Evolutionary conservation across 2,329 filamentous ascomycete species (phyloP).

Genomic region (Scedosporium minutisporum): DNA sequence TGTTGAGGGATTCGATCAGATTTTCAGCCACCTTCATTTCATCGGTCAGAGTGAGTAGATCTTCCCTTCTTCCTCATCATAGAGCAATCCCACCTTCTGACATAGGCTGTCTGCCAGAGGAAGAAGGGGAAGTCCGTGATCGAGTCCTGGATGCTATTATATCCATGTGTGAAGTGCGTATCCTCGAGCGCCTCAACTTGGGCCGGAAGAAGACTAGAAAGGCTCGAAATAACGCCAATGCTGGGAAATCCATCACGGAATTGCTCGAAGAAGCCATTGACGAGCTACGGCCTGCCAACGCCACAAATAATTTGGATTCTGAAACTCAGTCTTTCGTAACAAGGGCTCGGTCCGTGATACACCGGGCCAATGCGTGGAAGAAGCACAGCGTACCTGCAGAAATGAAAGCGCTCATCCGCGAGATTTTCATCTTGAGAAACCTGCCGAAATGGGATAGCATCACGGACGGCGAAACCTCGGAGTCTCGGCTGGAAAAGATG

Average conservation of each 20-base stretch:
- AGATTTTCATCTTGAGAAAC: background rate
- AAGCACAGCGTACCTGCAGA: background rate
- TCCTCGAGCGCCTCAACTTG: conserved; percentile 16
- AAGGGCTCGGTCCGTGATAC: background rate
- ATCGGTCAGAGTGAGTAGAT: background rate
- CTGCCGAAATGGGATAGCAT: background rate
- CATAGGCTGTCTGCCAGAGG: background rate
- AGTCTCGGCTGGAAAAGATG: conserved; percentile 17
- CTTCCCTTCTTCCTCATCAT: background rate
- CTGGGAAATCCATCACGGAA: background rate
- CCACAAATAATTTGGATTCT: background rate
- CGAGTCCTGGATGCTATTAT: conserved; percentile 18
- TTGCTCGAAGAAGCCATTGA: background rate
- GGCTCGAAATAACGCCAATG: conserved; percentile 5
- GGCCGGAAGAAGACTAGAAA: conserved; percentile 12
- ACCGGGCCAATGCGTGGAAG: background rate
- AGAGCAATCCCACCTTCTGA: background rate
- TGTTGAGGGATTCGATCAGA: background rate
- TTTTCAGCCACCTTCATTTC: background rate
- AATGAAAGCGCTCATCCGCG: background rate
- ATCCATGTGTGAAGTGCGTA: conserved; percentile 20
- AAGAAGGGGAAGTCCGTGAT: background rate
- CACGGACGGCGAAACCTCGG: conserved; percentile 1
- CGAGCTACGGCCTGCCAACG: background rate
- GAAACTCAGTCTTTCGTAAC: background rate